Evolutionary conservation across 164 flowering plant genomes (phyloP).

Genomic region (Magnolia changhungtana): DNA sequence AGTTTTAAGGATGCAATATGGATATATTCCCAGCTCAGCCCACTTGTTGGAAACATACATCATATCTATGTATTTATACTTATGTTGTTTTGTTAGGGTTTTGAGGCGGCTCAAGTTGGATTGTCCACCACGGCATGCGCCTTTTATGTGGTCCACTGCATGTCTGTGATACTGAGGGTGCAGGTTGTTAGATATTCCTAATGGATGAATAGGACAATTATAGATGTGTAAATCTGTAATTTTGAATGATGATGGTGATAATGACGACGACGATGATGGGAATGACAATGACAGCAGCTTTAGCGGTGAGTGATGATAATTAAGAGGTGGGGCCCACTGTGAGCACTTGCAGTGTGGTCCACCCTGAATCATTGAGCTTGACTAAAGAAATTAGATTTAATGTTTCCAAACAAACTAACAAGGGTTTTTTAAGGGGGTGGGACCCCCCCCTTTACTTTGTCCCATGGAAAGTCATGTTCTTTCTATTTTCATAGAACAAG

Average conservation of each 20-base stretch:
- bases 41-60: no score
- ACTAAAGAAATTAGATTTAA: not conserved
- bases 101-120: no score
- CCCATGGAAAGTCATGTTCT: not conserved
- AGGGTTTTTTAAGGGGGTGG: not conserved
- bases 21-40: no score
- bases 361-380: not conserved
- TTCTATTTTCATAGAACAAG: not conserved
- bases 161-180: no score
- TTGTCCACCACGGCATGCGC: no score
- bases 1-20: no score
- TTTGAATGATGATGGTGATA: not conserved
- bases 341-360: not conserved
- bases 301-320: not conserved
- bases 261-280: not conserved
- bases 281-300: not conserved
- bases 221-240: not conserved
- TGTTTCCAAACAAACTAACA: conserved; percentile 6
- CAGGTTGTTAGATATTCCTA: not conserved
- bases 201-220: not conserved
- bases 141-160: no score
- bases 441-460: not conserved
- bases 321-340: not conserved
- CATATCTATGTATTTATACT: no score
- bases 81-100: no score